A percentile compares a stretch with the other conserved stretches of the same genome.
These are phyloP conservation scores for Hebeloma cylindrosporum DNA, from an alignment of 768 basidiomycete species.

Conservation along the genomic window DNA sequence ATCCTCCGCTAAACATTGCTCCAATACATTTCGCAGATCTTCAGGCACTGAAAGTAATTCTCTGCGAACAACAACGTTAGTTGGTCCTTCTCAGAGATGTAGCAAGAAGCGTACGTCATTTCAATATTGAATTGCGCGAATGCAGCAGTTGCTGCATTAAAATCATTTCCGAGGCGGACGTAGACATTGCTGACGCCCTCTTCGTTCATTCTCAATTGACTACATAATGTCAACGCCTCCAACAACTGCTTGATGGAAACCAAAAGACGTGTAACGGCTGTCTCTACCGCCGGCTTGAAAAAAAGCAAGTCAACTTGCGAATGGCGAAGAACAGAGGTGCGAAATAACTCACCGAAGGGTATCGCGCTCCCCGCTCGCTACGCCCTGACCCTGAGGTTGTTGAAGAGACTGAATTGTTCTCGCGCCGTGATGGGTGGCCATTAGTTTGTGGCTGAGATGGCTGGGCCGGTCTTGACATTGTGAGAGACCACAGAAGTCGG, in stretches of 20 bases:
- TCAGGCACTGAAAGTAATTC: constrained; percentile 87
- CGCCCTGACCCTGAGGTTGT: constrained; percentile 42
- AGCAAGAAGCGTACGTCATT: constrained; percentile 71
- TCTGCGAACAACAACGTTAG: constrained; percentile 40
- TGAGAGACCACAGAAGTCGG: constrained; percentile 5
- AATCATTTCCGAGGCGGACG: constrained; percentile 94
- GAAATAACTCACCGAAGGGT: constrained; percentile 35
- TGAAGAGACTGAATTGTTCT: constrained; percentile 53
- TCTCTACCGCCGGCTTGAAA: constrained; percentile 76
- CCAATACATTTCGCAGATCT: constrained; percentile 85
- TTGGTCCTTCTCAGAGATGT: constrained; percentile 2
- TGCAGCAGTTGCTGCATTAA: constrained; percentile 89
- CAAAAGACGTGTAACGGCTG: constrained; percentile 87
- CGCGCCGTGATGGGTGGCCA: constrained; percentile 50
- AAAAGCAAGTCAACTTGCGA: too few species aligned
- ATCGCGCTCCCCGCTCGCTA: constrained; percentile 42
- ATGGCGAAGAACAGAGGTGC: too few species aligned
- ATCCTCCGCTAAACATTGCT: constrained; percentile 89
- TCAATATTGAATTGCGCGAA: constrained; percentile 84
- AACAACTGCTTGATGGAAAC: constrained; percentile 96
- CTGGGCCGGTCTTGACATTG: constrained; percentile 30
- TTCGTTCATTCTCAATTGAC: constrained; percentile 68
- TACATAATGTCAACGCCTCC: constrained; percentile 87
- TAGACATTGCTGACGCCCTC: constrained; percentile 93
- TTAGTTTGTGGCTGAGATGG: constrained; percentile 25